phyloP scores from a whole-genome alignment of 2,329 filamentous ascomycete genomes.

The Penicillium digitatum region DNA sequence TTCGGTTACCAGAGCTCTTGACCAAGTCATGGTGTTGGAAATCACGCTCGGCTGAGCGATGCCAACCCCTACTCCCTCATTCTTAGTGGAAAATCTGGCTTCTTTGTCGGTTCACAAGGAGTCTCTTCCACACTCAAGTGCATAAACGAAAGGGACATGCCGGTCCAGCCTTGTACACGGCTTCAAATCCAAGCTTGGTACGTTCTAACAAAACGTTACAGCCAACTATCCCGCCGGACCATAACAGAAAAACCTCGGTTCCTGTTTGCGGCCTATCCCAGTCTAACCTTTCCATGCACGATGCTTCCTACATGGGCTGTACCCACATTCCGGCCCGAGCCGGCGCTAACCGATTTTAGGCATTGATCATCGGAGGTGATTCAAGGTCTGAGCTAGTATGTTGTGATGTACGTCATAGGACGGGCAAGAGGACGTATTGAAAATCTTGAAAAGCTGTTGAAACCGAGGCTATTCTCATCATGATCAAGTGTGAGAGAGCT shows the following conservation, averaged over 20 bases:
- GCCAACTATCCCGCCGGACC: too few relatives aligned
- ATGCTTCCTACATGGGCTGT: too few relatives aligned
- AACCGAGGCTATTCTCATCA: neutral
- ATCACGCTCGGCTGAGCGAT: constrained; percentile 11
- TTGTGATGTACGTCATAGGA: neutral
- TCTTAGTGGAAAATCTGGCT: constrained; percentile 17
- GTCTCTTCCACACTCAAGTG: constrained; percentile 49
- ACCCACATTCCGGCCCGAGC: neutral
- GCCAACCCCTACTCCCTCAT: constrained; percentile 1
- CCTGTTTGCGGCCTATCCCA: too few relatives aligned
- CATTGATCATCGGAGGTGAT: neutral
- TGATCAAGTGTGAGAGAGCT: neutral
- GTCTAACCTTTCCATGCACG: too few relatives aligned
- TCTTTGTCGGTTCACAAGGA: constrained; percentile 47
- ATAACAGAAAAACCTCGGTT: too few relatives aligned
- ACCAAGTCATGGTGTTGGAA: constrained; percentile 2
- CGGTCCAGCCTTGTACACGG: constrained; percentile 30
- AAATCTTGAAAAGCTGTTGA: neutral
- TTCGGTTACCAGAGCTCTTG: neutral
- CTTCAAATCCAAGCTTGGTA: constrained; percentile 36
- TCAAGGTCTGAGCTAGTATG: neutral
- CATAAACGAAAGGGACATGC: constrained; percentile 42
- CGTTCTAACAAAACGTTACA: too few relatives aligned
- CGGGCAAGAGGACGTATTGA: too few relatives aligned
- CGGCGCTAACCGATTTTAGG: neutral